phyloP scores from a whole-genome alignment of 768 basidiomycete species.

The Pulveroboletus sp. region DNA sequence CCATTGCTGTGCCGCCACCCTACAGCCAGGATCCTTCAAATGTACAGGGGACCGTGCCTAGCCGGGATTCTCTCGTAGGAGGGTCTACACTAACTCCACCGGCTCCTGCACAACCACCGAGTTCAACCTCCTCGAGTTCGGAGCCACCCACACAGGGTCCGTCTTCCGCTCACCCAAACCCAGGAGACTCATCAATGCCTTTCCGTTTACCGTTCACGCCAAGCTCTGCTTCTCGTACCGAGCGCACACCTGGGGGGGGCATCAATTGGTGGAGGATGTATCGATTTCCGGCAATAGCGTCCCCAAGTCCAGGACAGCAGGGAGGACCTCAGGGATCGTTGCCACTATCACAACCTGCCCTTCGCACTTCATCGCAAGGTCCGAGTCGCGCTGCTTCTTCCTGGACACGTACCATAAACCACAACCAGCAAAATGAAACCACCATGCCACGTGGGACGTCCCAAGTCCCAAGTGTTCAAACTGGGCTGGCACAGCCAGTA shows the following conservation, averaged over 20 bases:
- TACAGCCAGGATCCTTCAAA: constrained; percentile 22
- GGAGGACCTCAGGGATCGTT: constrained; percentile 15
- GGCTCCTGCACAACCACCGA: background rate
- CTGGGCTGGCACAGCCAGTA: constrained; percentile 11
- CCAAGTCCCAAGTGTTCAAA: constrained; percentile 15
- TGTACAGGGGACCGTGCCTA: constrained; percentile 3
- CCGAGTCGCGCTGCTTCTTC: constrained; percentile 17
- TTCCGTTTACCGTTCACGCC: constrained; percentile 27
- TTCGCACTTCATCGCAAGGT: constrained; percentile 15
- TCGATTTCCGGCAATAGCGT: constrained; percentile 67
- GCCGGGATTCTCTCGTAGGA: constrained; percentile 11
- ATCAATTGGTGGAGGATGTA: constrained; percentile 84
- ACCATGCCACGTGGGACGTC: constrained; percentile 10
- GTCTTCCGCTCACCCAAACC: constrained; percentile 5
- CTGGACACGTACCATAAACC: constrained; percentile 14
- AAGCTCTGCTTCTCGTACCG: constrained; percentile 32
- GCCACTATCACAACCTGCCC: constrained; percentile 25
- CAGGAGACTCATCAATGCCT: constrained; percentile 24
- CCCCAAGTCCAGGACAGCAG: constrained; percentile 28
- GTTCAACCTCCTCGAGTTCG: constrained; percentile 2
- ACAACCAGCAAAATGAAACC: constrained; percentile 20
- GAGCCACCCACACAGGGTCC: background rate
- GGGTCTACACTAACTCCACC: background rate
- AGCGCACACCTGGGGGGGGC: constrained; percentile 38
- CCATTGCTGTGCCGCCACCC: constrained; percentile 21